These are phyloP conservation scores for Talaromyces adpressus DNA, from an alignment of 495 filamentous ascomycete species.

Conservation along the genomic window DNA sequence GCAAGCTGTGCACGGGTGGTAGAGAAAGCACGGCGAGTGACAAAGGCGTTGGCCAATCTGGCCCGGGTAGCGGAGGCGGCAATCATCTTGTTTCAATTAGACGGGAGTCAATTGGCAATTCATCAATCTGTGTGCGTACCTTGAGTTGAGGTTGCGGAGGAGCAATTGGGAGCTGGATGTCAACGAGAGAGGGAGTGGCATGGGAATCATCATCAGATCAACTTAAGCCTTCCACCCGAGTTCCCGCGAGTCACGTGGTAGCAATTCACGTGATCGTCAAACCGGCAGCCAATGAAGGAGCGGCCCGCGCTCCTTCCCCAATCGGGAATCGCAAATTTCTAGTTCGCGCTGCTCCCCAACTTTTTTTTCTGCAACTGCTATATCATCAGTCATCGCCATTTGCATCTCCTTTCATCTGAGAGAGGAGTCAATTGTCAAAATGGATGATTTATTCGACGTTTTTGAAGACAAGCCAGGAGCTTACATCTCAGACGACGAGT, in stretches of 20 bases:
- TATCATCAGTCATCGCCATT: background rate
- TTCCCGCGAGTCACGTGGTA: background rate
- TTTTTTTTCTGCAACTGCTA: slow-evolving; percentile 1
- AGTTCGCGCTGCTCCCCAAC: background rate
- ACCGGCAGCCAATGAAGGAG: background rate
- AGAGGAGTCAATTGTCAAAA: slow-evolving; percentile 17
- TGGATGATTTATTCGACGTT: slow-evolving; percentile 82
- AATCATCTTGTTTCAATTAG: slow-evolving; percentile 62
- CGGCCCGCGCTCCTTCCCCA: slow-evolving; percentile 5
- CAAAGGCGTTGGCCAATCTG: slow-evolving; percentile 51
- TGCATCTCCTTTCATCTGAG: background rate
- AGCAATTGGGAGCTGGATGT: background rate
- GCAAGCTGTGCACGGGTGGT: slow-evolving; percentile 78
- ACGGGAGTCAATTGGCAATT: background rate
- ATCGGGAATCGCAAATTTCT: slow-evolving; percentile 8
- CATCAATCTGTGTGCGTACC: background rate
- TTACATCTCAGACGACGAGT: slow-evolving; percentile 18
- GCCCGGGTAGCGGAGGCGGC: slow-evolving; percentile 70
- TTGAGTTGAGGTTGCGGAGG: background rate
- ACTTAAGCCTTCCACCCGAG: background rate
- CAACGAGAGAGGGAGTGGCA: background rate
- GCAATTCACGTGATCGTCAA: background rate
- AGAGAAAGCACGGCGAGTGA: slow-evolving; percentile 90
- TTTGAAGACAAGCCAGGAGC: slow-evolving; percentile 62
- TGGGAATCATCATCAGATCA: background rate